Evolutionary conservation across 352 stramenopile species (phyloP).

Genomic region (Phytophthora macrochlamydospora): DNA sequence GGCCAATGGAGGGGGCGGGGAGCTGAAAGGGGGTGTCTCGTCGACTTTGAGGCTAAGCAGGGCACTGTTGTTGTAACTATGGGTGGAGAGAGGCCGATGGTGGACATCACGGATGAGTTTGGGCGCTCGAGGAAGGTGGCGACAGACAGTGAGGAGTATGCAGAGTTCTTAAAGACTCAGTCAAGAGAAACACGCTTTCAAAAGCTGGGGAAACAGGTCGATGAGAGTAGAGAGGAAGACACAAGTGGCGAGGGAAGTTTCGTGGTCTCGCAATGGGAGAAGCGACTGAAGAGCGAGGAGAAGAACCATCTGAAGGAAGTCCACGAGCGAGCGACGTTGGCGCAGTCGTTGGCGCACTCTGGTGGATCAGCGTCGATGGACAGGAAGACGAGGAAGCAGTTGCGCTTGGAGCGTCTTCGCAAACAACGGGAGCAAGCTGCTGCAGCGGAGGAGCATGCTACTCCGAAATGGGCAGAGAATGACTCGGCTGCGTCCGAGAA

Average conservation of each 20-base stretch:
- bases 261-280: conserved; percentile 85
- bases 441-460: not conserved
- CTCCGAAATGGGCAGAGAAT: conserved; percentile 8
- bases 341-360: conserved; percentile 40
- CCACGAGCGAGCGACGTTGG: conserved; percentile 50
- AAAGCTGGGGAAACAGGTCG: not conserved
- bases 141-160: conserved; percentile 42
- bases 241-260: conserved; percentile 47
- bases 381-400: conserved; percentile 65
- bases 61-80: not conserved
- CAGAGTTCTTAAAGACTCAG: conserved; percentile 27
- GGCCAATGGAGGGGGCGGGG: conserved; percentile 29
- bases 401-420: conserved; percentile 63
- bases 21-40: conserved; percentile 57
- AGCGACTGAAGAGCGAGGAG: conserved; percentile 63
- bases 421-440: conserved; percentile 36
- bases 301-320: conserved; percentile 74
- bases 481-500: conserved; percentile 47
- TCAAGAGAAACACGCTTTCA: conserved; percentile 5
- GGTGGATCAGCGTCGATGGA: conserved; percentile 22
- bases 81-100: conserved; percentile 10
- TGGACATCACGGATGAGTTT: conserved; percentile 60
- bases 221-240: conserved; percentile 10
- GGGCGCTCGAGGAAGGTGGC: conserved; percentile 53
- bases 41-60: conserved; percentile 75